phyloP scores from a whole-genome alignment of 352 stramenopile genomes.

The Phytophthora chlamydospora region DNA sequence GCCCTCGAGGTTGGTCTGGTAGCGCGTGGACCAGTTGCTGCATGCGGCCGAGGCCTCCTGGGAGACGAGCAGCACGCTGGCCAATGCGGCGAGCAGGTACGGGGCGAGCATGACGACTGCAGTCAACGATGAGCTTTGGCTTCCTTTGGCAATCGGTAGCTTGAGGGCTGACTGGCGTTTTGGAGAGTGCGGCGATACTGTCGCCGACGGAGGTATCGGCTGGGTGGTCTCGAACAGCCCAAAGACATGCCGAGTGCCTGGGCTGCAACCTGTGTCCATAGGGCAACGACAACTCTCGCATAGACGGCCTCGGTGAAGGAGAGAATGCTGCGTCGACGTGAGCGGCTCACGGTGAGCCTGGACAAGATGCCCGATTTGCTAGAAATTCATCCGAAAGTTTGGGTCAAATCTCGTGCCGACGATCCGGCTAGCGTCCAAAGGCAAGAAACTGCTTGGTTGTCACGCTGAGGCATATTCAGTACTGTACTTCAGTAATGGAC shows the following conservation, averaged over 20 bases:
- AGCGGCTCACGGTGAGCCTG: too few relatives aligned
- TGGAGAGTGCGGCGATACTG: slow-evolving; percentile 9
- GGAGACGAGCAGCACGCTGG: slow-evolving; percentile 9
- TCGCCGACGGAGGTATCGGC: neutral
- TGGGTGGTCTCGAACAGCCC: neutral
- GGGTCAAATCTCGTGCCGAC: too few relatives aligned
- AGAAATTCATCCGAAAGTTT: slow-evolving; percentile 1
- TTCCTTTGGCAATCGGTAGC: neutral
- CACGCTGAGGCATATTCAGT: too few relatives aligned
- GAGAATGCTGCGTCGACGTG: neutral
- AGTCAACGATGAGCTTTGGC: neutral
- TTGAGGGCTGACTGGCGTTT: slow-evolving; percentile 5
- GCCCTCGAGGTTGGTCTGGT: slow-evolving; percentile 50
- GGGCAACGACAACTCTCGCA: slow-evolving; percentile 1
- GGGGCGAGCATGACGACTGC: slow-evolving; percentile 12
- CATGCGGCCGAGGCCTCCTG: slow-evolving; percentile 28
- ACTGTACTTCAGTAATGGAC: too few relatives aligned
- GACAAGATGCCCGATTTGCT: slow-evolving; percentile 6
- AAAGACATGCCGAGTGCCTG: slow-evolving; percentile 3
- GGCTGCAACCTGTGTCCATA: neutral
- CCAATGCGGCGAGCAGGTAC: slow-evolving; percentile 8
- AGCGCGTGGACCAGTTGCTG: slow-evolving; percentile 54
- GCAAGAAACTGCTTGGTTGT: too few relatives aligned
- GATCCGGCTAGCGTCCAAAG: too few relatives aligned
- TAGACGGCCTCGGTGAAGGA: neutral